Evolutionary conservation across 495 filamentous ascomycete genomes (phyloP), one percentile per base, ranked within the genome.

Genomic region (Entonaema liquescens): DNA sequence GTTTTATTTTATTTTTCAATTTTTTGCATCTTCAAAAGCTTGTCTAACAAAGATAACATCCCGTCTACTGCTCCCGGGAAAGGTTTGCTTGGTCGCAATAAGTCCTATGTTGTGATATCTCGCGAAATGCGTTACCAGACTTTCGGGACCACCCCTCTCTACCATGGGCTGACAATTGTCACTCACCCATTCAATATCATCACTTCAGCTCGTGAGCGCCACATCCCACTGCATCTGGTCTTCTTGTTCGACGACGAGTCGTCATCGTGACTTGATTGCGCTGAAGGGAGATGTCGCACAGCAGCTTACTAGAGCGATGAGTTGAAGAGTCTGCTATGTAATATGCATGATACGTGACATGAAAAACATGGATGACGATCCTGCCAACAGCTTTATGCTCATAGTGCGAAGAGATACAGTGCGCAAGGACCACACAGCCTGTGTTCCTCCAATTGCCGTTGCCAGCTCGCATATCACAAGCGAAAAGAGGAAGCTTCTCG

Each of bases 281-380:
- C 70, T 68, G 59, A 50, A 65, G 23, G 40, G 56, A 64, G 26
- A n/a, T n/a, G 69, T 72, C 55, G 64, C 69, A 71, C 69, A 55
- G 47, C 63, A 71, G 69, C 69, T 71, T 71, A 71, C 69, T 71
- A 67, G 59, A 67, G 54, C 19, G 38, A 52, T 9, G 42, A 33
- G 57, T 59, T 49, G 21, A 35, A 58, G 56, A 44, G 21, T 17
- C 31, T 15, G 42, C 42, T 49, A 36, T 35, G 19, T 19, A 25
- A 28, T 60, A 56, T 60, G 50, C 47, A 71, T 72, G 69, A 60
- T 68, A 72, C 69, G 69, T 72, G 53, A 67, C 68, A 71, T 71
- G 44, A 7, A 42, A 55, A 67, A 52, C 69, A 72, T 68, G 64
- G 64, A 72, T 67, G 54, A 57, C 59, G 60, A 72, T 72, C 69